These are phyloP conservation scores for Puya raimondii DNA, from an alignment of 176 grass and related monocot species.

Conservation along the genomic window DNA sequence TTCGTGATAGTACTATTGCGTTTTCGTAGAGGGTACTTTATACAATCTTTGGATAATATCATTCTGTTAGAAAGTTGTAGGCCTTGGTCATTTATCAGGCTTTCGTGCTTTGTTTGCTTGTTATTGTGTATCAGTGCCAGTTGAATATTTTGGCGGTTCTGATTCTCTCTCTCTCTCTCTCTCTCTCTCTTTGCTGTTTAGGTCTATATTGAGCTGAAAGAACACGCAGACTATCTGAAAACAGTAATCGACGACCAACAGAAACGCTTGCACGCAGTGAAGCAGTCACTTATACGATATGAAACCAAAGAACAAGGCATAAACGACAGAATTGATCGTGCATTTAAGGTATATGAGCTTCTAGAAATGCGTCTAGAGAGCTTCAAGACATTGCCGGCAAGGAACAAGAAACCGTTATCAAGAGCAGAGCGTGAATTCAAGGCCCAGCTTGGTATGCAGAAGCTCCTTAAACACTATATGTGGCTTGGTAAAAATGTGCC, in stretches of 20 bases:
- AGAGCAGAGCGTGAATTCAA: constrained; percentile 88
- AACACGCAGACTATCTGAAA: constrained; percentile 55
- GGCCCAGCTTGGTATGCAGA: constrained; percentile 54
- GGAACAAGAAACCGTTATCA: constrained; percentile 88
- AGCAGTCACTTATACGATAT: constrained; percentile 51
- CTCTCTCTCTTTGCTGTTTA: constrained; percentile 30
- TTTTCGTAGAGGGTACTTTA: too few species aligned
- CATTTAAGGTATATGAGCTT: constrained; percentile 50
- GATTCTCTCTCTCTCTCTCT: not conserved
- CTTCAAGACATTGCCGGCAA: constrained; percentile 72
- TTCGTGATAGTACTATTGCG: not conserved
- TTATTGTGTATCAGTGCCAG: not conserved
- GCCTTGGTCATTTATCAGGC: too few species aligned
- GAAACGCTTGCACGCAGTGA: constrained; percentile 49
- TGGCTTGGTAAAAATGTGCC: not conserved
- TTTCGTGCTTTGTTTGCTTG: not conserved
- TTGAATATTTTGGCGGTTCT: not conserved
- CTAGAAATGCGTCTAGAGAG: constrained; percentile 70
- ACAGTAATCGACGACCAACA: constrained; percentile 70
- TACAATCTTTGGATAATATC: too few species aligned
- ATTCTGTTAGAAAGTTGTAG: too few species aligned
- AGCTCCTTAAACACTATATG: not conserved
- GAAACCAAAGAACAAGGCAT: constrained; percentile 61
- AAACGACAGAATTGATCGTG: constrained; percentile 39
- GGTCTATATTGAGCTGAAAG: constrained; percentile 90